phyloP scores from a whole-genome alignment of 768 basidiomycete species.

The Mycena amicta region DNA sequence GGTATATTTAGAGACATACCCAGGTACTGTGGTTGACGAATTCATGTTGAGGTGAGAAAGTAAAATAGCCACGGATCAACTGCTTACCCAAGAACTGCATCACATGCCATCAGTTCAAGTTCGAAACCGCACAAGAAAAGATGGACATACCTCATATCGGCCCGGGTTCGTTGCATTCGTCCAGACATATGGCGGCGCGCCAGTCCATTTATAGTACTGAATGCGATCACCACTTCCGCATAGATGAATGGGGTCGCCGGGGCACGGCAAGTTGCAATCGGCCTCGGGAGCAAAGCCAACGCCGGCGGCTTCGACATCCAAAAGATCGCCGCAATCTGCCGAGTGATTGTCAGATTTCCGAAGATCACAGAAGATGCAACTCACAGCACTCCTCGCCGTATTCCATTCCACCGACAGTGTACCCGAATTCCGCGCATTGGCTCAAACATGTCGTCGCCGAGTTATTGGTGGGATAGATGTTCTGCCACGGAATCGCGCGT shows the following conservation, averaged over 20 bases:
- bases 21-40: too few relatives aligned
- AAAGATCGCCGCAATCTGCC: constrained; percentile 70
- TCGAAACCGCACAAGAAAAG: neutral
- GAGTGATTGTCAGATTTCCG: neutral
- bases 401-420: neutral
- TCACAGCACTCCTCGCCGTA: neutral
- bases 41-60: constrained; percentile 35
- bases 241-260: constrained; percentile 69
- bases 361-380: neutral
- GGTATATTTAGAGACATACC: too few relatives aligned
- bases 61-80: neutral
- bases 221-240: constrained; percentile 65
- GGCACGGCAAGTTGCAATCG: constrained; percentile 54
- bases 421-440: neutral
- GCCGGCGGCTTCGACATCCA: neutral
- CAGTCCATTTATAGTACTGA: constrained; percentile 57
- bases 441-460: constrained; percentile 24
- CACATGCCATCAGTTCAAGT: neutral
- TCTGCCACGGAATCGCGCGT: neutral
- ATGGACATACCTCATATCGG: constrained; percentile 65
- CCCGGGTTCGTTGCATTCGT: constrained; percentile 66
- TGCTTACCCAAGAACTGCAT: constrained; percentile 51
- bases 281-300: constrained; percentile 29
- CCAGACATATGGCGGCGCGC: constrained; percentile 57
- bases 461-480: neutral